phyloP scores from a whole-genome alignment of 345 rosid genomes.

The Boechera stricta region DNA sequence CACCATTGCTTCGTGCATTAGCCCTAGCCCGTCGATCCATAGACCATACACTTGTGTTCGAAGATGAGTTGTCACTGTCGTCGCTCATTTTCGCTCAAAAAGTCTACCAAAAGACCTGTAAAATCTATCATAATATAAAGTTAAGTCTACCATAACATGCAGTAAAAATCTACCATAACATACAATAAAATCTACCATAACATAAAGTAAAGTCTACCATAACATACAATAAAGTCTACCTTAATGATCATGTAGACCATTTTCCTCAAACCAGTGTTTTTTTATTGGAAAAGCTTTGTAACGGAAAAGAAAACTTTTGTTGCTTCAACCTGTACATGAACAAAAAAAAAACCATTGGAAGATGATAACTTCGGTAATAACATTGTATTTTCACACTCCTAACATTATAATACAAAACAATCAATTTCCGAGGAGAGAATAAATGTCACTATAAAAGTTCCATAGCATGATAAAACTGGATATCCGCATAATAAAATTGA shows the following conservation, averaged over 20 bases:
- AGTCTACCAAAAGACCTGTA: too few species aligned
- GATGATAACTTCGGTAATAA: background rate
- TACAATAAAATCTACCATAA: too few species aligned
- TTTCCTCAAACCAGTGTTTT: slow-evolving; percentile 84
- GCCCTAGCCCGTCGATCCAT: too few species aligned
- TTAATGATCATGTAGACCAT: slow-evolving; percentile 93
- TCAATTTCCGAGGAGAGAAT: background rate
- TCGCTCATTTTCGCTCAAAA: too few species aligned
- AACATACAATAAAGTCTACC: slow-evolving; percentile 25
- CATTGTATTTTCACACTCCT: background rate
- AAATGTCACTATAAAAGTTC: background rate
- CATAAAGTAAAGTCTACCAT: too few species aligned
- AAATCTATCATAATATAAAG: too few species aligned
- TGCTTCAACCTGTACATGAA: slow-evolving; percentile 66
- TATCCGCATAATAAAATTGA: slow-evolving; percentile 18
- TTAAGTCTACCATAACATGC: too few species aligned
- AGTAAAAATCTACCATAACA: too few species aligned
- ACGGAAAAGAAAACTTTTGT: slow-evolving; percentile 92
- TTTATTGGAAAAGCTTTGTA: slow-evolving; percentile 90
- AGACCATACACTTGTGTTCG: too few species aligned
- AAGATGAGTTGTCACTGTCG: too few species aligned
- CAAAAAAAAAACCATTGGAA: background rate
- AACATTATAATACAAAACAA: background rate
- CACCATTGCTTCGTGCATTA: too few species aligned
- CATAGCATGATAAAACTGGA: background rate